Base-by-base conservation (phyloP, 1,284 basidiomycete genomes). In the Fomitiporia mediterranea region DNA sequence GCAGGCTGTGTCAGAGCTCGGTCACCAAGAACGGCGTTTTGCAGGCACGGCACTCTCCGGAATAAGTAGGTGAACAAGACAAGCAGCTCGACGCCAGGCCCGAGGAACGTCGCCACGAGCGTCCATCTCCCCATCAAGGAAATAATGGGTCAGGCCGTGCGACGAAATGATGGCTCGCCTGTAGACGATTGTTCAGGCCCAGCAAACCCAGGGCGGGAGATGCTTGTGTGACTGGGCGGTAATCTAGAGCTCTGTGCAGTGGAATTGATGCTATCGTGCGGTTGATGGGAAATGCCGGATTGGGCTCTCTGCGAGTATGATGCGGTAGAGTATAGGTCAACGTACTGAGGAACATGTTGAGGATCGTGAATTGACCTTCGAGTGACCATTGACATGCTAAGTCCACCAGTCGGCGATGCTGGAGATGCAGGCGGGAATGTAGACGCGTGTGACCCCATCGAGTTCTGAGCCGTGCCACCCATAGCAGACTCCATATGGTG, bases 301-400 rank as follows among this genome's bases (percentile, higher is more conserved):
- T 51, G 49, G 19, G 49, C 55, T 51, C 50, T 51, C 42, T 56
- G 55, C 25, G 51, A 23, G 44, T 57, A 57, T 23, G 56, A 40
- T 37, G 51, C 42, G 37, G 56, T 13, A 57, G 56, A 35, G 46
- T 40, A 53, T 40, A 51, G 30, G 49, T 51, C 49, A 57, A 57
- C 46, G 51, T 52, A 53, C 19, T 51, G 44, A 57, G 47, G 40
- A 23, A 57, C 46, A 53, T 57, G 56, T 27, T 53, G 50, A 53
- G 56, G 51, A 47, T 57, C 51, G 42, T 49, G 35, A 15, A 53
- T 53, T 53, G 56, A 53, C 56, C 51, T 57, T 57, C 56, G 50
- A 28, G 53, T 42, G 43, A 27, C 46, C 17, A 56, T 39, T 28
- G 46, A 21, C 54, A 50, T 56, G 25, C 46, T 50, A n/a, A 38